phyloP scores from a whole-genome alignment of 805 yeast species.

The Ogataea trehalophila region DNA sequence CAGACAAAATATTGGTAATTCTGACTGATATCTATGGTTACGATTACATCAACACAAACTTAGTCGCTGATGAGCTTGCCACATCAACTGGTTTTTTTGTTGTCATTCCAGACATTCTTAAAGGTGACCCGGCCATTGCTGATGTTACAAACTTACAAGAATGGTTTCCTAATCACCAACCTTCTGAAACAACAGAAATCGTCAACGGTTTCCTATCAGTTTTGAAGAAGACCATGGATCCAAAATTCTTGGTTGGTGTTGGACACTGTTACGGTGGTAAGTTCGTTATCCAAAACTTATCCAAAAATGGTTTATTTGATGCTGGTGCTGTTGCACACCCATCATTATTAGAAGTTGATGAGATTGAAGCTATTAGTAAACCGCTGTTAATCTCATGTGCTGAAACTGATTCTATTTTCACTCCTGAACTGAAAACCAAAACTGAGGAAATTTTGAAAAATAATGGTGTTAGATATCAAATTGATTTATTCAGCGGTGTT shows the following conservation, averaged over 20 bases:
- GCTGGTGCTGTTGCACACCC: constrained; percentile 85
- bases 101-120: too few species aligned
- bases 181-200: constrained; percentile 45
- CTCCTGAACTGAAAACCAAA: constrained; percentile 55
- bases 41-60: too few species aligned
- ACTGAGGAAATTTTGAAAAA: constrained; percentile 51
- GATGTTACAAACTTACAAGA: too few species aligned
- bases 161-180: too few species aligned
- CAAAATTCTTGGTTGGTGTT: constrained; percentile 48
- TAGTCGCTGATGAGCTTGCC: too few species aligned
- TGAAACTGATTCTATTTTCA: constrained; percentile 59
- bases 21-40: too few species aligned
- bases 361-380: constrained; percentile 49
- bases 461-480: constrained; percentile 49
- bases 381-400: constrained; percentile 76
- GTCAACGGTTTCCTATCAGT: constrained; percentile 36
- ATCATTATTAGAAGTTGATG: constrained; percentile 62
- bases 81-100: too few species aligned
- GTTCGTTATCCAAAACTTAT: constrained; percentile 50
- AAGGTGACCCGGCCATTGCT: too few species aligned
- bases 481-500: constrained; percentile 59
- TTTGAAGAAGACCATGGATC: constrained; percentile 9
- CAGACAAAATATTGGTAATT: too few species aligned
- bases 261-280: constrained; percentile 90
- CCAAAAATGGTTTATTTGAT: constrained; percentile 33